These are phyloP conservation scores for Lachancea quebecensis DNA, from an alignment of 805 yeast genomes.

Conservation along the genomic window DNA sequence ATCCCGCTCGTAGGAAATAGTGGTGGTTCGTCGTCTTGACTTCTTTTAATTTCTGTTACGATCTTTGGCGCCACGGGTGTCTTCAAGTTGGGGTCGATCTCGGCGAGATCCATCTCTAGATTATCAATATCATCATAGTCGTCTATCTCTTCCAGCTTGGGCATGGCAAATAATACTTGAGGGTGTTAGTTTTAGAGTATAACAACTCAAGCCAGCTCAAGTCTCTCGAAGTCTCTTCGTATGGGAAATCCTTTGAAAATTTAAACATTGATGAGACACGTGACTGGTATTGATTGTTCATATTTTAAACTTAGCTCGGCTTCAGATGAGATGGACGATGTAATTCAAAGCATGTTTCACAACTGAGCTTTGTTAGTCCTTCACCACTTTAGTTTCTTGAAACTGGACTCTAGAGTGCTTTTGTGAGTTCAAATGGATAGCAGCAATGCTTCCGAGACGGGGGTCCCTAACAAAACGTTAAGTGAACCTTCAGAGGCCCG, in stretches of 20 bases:
- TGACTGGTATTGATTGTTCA: no score
- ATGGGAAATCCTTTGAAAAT: no score
- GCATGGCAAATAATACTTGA: constrained; percentile 38
- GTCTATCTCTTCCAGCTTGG: constrained; percentile 62
- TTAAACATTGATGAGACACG: no score
- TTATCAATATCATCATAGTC: constrained; percentile 84
- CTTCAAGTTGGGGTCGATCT: constrained; percentile 65
- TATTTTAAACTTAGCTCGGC: no score
- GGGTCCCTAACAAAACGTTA: not conserved
- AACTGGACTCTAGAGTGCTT: no score
- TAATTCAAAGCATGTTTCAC: no score
- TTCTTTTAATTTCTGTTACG: constrained; percentile 52
- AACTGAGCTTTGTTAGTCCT: no score
- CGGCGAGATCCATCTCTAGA: constrained; percentile 89
- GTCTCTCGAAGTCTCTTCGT: not conserved
- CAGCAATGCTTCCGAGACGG: not conserved
- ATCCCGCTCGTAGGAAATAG: constrained; percentile 19
- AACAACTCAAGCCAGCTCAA: not conserved
- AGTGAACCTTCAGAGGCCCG: not conserved
- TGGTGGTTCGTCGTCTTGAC: constrained; percentile 44
- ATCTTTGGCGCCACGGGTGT: constrained; percentile 71
- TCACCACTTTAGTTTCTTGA: no score
- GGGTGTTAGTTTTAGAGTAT: not conserved
- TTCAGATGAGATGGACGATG: no score
- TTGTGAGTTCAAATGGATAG: no score